Percentiles rank a stretch among this genome's conserved stretches.
These are phyloP conservation scores for Flaveria linearis DNA, from an alignment of 129 eudicot genomes.

Conservation along the genomic window DNA sequence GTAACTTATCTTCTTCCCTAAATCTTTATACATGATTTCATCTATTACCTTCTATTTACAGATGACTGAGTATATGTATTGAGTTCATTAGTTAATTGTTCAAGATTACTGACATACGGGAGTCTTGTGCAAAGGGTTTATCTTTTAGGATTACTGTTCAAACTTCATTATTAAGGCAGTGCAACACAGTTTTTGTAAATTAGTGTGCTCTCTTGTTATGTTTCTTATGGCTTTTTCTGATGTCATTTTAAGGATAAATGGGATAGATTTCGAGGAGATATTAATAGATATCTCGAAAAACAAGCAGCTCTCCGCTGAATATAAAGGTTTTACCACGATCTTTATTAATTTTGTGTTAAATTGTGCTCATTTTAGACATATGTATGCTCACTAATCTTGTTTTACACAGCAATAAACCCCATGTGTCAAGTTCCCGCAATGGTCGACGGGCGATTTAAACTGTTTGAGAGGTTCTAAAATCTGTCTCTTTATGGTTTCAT, in stretches of 20 bases:
- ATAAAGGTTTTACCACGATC: conserved; percentile 41
- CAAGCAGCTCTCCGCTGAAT: conserved; percentile 60
- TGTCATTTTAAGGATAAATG: conserved; percentile 47
- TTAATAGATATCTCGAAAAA: conserved; percentile 41
- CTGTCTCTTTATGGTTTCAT: background rate
- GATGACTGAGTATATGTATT: too few species aligned
- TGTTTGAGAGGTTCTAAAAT: conserved; percentile 66
- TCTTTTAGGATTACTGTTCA: background rate
- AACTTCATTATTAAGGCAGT: too few species aligned
- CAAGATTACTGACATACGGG: too few species aligned
- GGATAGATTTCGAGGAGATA: conserved; percentile 68
- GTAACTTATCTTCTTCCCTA: conserved; percentile 25
- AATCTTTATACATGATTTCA: background rate
- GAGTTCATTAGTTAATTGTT: too few species aligned
- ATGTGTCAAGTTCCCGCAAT: conserved; percentile 74
- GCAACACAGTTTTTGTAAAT: too few species aligned
- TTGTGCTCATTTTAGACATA: background rate
- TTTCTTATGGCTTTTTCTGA: conserved; percentile 16
- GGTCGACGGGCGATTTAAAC: conserved; percentile 67
- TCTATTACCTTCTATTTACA: too few species aligned
- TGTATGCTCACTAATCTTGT: background rate
- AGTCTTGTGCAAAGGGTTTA: too few species aligned
- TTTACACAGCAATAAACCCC: conserved; percentile 66
- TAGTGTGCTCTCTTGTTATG: background rate
- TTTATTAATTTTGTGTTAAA: conserved; percentile 12